phyloP scores from a whole-genome alignment of 2,329 filamentous ascomycete species.

The Malbranchea cinnamomea region DNA sequence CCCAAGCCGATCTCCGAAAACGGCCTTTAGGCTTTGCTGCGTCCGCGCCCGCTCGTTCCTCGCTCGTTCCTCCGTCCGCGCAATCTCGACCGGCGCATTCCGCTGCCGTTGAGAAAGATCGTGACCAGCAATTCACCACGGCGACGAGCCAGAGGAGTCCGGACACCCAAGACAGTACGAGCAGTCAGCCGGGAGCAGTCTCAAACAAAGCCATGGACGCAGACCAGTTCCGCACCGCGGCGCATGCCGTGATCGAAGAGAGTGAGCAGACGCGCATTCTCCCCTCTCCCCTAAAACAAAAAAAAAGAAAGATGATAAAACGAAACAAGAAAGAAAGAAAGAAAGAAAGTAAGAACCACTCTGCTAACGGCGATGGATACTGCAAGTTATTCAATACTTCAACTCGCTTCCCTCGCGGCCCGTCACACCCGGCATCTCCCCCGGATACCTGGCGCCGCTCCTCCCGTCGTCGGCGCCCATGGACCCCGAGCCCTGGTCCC shows the following conservation, averaged over 20 bases:
- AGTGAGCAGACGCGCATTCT: constrained; percentile 39
- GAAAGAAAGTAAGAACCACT: not conserved
- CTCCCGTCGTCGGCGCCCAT: constrained; percentile 54
- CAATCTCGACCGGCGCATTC: no score
- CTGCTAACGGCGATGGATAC: not conserved
- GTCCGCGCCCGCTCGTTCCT: no score
- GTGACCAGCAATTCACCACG: no score
- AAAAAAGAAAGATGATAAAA: not conserved
- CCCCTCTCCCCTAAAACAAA: constrained; percentile 1
- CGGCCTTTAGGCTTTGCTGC: no score
- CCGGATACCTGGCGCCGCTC: constrained; percentile 70
- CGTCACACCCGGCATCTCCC: constrained; percentile 63
- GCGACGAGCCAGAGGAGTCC: no score
- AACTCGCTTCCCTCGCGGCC: constrained; percentile 53
- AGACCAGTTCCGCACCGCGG: constrained; percentile 61
- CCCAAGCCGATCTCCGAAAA: no score
- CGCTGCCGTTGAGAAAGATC: no score
- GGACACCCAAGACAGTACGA: no score
- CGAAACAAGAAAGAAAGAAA: constrained; percentile 3
- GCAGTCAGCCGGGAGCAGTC: no score
- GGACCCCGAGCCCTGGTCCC: constrained; percentile 55
- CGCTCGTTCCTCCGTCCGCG: no score
- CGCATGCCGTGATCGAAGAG: constrained; percentile 65
- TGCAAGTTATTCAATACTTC: constrained; percentile 69
- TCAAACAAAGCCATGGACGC: constrained; percentile 71